A percentile compares a stretch with the other conserved stretches of the same genome.
phyloP scores from a whole-genome alignment of 2,329 filamentous ascomycete genomes.

The Thyridium curvatum region DNA sequence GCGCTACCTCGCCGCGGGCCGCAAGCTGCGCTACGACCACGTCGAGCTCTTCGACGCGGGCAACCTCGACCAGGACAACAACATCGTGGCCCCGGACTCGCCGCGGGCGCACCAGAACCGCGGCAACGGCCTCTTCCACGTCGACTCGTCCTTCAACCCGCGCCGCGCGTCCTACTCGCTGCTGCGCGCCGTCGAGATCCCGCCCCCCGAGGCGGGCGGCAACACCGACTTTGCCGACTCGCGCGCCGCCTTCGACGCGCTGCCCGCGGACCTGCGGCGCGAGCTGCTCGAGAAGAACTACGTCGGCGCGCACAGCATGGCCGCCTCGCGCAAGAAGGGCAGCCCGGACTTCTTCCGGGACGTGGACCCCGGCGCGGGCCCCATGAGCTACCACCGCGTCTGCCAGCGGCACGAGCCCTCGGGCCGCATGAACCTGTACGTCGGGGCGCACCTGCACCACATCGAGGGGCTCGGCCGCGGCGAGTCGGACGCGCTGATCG shows the following conservation, averaged over 20 bases:
- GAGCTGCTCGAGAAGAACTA: conserved; percentile 31
- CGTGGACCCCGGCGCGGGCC: conserved; percentile 15
- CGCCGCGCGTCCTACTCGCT: conserved; percentile 45
- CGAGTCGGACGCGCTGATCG: conserved; percentile 27
- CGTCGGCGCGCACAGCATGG: conserved; percentile 42
- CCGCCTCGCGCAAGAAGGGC: conserved; percentile 45
- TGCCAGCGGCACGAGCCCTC: too few species aligned
- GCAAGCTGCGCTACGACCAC: conserved; percentile 38
- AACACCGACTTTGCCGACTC: conserved; percentile 49
- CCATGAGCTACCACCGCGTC: too few species aligned
- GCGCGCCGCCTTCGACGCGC: conserved; percentile 40
- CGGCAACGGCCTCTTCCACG: conserved; percentile 47
- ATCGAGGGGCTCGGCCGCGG: conserved; percentile 27
- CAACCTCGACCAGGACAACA: conserved; percentile 44
- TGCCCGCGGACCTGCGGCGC: conserved; percentile 25
- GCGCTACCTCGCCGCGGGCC: conserved; percentile 37
- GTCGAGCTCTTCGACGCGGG: conserved; percentile 51
- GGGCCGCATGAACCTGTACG: too few species aligned
- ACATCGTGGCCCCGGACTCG: conserved; percentile 30
- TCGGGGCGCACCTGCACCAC: conserved; percentile 31
- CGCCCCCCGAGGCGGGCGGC: conserved; percentile 38
- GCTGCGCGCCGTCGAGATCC: conserved; percentile 41
- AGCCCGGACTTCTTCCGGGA: conserved; percentile 40
- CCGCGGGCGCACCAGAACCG: conserved; percentile 31
- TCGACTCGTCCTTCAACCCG: conserved; percentile 49